Evolutionary conservation across 768 basidiomycete species (phyloP), one percentile per base, ranked within the genome.

Genomic region (Kwoniella botswanensis): DNA sequence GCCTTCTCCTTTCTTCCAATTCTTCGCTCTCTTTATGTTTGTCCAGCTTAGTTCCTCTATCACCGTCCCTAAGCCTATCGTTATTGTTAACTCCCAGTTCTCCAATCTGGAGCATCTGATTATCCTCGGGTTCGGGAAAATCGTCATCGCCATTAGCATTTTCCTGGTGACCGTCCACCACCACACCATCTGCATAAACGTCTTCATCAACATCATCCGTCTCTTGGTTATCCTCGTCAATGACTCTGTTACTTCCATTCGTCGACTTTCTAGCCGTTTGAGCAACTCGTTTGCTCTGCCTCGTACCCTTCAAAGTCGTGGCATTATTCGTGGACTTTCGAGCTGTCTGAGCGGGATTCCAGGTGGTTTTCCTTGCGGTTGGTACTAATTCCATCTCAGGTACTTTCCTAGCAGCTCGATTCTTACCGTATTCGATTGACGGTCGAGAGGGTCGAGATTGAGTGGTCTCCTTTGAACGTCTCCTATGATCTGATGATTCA

Each of bases 101-200:
- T 35, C 35, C 3, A 35, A 35, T 35, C 35, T 35, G 35, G 35
- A 35, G 35, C 35, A 35, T 35, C 35, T 35, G 35, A 50, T 50
- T 18, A 15, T 50, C 46, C 18, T 50, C 46, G 18, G 61, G 26
- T 50, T 63, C 61, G 10, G 61, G 43, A 24, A 63, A 50, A 63
- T 63, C 43, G 21, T 35, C 55, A 43, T 61, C 46, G 24, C 44
- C 46, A 18, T 63, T 15, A 17, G 15, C 35, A 35, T 35, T 35
- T 35, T 35, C 35, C 35, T 35, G 35, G 35, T 35, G 35, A 50
- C 46, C 46, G 46, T 50, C 6, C 12, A 15, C 46, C 46, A 10
- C 12, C 2, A 15, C 4, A 15, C 46, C 46, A 50, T 18, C 12
- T 50, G 13, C 46, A 50, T 10, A 11, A 50, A 35, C 35, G 35